A percentile compares a stretch with the other conserved stretches of the same genome.
Evolutionary conservation across 371 early-diverging fungal species (phyloP).

Genomic region (Mortierella sp.): DNA sequence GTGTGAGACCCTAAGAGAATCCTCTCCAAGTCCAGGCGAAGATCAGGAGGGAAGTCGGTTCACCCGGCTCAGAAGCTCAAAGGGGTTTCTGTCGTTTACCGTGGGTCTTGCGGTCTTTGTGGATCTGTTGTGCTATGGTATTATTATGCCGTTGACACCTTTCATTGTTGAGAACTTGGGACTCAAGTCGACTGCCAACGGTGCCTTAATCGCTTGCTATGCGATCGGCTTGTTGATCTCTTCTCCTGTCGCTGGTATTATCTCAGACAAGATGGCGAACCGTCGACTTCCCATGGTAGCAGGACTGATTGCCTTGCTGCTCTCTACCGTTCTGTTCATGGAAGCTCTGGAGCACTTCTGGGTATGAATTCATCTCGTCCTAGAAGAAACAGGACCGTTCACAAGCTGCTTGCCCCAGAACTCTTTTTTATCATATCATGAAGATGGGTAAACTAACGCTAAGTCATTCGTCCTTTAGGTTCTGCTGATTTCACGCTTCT

Average conservation of each 20-base stretch:
- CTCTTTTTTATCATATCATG: neutral
- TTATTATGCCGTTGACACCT: conserved; percentile 47
- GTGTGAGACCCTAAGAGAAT: conserved; percentile 1
- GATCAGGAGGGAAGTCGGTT: neutral
- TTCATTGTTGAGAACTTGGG: conserved; percentile 36
- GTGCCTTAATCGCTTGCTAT: conserved; percentile 39
- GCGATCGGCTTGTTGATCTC: conserved; percentile 35
- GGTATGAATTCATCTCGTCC: no score
- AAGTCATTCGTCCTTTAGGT: conserved; percentile 5
- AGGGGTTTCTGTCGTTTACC: conserved; percentile 27
- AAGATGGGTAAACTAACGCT: neutral
- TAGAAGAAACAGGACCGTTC: no score
- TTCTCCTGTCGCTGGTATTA: conserved; percentile 29
- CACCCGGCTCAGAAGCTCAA: conserved; percentile 20
- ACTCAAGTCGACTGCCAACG: conserved; percentile 34
- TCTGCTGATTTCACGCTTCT: conserved; percentile 66
- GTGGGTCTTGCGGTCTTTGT: conserved; percentile 38
- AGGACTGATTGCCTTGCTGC: conserved; percentile 63
- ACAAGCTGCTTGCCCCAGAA: neutral
- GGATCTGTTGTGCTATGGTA: conserved; percentile 41
- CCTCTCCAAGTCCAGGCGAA: no score
- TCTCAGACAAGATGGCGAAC: conserved; percentile 39
- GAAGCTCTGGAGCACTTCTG: conserved; percentile 58
- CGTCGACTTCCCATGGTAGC: conserved; percentile 65
- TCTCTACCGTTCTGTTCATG: conserved; percentile 69